Conservation (phyloP, 2,329 filamentous ascomycete species). For the Colletotrichum horii region DNA sequence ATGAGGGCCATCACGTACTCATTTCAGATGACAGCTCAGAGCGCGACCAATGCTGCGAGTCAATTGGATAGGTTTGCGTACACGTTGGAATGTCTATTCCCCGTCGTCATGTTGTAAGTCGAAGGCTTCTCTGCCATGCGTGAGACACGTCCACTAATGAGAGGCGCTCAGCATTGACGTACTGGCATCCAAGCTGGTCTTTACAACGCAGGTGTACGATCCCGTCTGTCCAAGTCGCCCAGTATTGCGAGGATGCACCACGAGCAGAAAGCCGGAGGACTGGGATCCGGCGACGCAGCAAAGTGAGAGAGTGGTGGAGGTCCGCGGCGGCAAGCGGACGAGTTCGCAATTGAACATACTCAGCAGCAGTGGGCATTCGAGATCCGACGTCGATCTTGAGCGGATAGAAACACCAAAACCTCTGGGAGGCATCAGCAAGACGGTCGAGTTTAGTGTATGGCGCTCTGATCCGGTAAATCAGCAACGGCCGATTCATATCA, state of each 20-base stretch:
- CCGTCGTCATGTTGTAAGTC: slow-evolving; percentile 43
- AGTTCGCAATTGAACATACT: background rate
- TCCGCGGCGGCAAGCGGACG: background rate
- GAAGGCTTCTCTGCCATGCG: fast-evolving
- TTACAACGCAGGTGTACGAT: slow-evolving; percentile 8
- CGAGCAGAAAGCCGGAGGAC: background rate
- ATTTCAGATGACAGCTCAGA: slow-evolving; percentile 40
- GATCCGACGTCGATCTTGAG: background rate
- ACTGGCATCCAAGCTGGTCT: slow-evolving; percentile 36
- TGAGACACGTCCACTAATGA: background rate
- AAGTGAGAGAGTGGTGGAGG: background rate
- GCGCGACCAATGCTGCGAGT: slow-evolving; percentile 38
- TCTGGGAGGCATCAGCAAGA: slow-evolving; percentile 7
- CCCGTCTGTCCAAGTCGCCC: background rate
- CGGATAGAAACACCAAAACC: background rate
- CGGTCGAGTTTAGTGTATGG: slow-evolving; percentile 1
- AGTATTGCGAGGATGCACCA: background rate
- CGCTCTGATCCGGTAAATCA: background rate
- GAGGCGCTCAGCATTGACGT: slow-evolving; percentile 33
- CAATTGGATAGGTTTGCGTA: slow-evolving; percentile 48
- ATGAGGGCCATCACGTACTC: slow-evolving; percentile 46
- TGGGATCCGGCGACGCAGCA: background rate
- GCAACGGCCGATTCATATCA: background rate
- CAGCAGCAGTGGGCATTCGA: background rate
- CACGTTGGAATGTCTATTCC: slow-evolving; percentile 46